Conservation (phyloP, 176 grass and related monocot genomes). For the Cenchrus fungigraminus region DNA sequence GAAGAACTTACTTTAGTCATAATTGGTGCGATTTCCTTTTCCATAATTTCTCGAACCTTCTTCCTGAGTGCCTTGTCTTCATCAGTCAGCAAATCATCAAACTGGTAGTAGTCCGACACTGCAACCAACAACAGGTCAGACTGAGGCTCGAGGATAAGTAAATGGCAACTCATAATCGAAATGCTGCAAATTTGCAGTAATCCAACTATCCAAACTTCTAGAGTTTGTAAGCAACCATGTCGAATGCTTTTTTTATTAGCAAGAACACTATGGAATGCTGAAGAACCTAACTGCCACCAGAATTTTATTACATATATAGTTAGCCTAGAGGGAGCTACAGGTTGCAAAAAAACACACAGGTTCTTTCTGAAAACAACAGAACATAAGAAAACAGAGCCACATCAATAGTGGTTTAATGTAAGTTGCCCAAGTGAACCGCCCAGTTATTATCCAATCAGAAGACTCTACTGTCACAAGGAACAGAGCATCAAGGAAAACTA, state of each 20-base stretch:
- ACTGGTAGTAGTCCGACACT: conserved; percentile 93
- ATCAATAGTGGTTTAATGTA: neutral
- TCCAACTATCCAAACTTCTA: neutral
- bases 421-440: neutral
- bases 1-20: conserved; percentile 74
- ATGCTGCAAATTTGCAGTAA: neutral
- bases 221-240: neutral
- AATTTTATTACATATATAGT: neutral
- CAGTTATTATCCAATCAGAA: neutral
- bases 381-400: neutral
- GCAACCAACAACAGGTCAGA: conserved; percentile 17
- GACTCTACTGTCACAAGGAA: neutral
- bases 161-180: neutral
- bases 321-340: neutral
- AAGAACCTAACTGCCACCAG: neutral
- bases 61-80: conserved; percentile 70
- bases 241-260: too few relatives aligned
- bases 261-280: neutral
- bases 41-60: conserved; percentile 66
- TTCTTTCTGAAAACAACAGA: neutral
- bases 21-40: conserved; percentile 86
- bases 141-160: neutral
- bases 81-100: conserved; percentile 78
- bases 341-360: neutral
- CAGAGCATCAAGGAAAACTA: neutral